Evolutionary conservation across 768 basidiomycete species (phyloP).

Genomic region (Suillus subalutaceus): DNA sequence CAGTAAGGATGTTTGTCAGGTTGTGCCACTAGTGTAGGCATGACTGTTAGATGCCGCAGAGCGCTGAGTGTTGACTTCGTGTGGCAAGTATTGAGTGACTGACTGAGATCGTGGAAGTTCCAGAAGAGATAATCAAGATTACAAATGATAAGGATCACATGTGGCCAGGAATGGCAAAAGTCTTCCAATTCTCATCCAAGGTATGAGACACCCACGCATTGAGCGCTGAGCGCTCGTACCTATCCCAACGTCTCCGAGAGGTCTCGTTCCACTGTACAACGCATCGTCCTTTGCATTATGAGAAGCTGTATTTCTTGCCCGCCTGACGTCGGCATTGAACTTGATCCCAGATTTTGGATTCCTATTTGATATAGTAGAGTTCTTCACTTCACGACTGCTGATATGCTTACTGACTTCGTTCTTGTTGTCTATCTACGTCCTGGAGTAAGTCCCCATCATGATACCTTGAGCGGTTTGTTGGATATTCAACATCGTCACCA

Average conservation of each 20-base stretch:
- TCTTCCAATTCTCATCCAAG: too few species aligned
- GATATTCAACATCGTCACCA: background rate
- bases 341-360: slow-evolving; percentile 83
- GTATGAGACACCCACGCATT: too few species aligned
- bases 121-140: background rate
- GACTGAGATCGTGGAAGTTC: background rate
- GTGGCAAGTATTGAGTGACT: background rate
- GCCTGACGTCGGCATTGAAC: background rate
- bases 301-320: too few species aligned
- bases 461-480: background rate
- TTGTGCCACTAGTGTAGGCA: slow-evolving; percentile 23
- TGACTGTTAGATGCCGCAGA: background rate
- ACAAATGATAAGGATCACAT: background rate
- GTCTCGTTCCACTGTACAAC: too few species aligned
- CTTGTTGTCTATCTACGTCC: slow-evolving; percentile 46
- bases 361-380: slow-evolving; percentile 98
- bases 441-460: slow-evolving; percentile 48
- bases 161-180: too few species aligned
- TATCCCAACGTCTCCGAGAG: too few species aligned
- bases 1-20: slow-evolving; percentile 15
- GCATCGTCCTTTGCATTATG: too few species aligned
- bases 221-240: too few species aligned
- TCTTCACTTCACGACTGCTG: slow-evolving; percentile 7
- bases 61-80: background rate
- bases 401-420: slow-evolving; percentile 28